These are phyloP conservation scores for Alliaria petiolata DNA, from an alignment of 345 rosid species.

Conservation along the genomic window DNA sequence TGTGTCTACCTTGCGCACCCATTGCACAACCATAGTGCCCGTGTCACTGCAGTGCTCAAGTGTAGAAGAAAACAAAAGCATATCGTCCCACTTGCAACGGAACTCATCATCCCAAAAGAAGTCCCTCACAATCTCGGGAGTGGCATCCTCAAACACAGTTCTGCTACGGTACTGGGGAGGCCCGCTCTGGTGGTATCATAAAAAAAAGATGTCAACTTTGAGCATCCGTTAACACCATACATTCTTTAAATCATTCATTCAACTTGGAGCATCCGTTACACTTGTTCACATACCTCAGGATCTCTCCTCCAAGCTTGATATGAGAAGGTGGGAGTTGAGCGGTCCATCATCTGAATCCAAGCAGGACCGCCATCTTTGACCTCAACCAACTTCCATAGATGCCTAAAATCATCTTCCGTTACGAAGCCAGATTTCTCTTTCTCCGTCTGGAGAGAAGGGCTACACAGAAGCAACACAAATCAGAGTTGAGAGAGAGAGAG, in stretches of 20 bases:
- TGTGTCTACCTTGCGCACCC: conserved; percentile 80
- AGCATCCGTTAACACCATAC: too few species aligned
- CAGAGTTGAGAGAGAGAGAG: not conserved
- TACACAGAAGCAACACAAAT: not conserved
- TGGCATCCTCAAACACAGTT: conserved; percentile 82
- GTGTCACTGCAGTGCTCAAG: conserved; percentile 67
- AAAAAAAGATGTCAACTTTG: too few species aligned
- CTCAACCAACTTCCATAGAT: conserved; percentile 69
- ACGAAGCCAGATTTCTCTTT: conserved; percentile 43
- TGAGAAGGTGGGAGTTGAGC: conserved; percentile 59
- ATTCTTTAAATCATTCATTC: too few species aligned
- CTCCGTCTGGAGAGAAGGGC: conserved; percentile 30
- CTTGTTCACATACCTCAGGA: conserved; percentile 44
- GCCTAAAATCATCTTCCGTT: conserved; percentile 58
- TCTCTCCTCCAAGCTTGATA: conserved; percentile 97
- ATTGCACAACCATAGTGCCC: conserved; percentile 80
- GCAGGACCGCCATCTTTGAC: conserved; percentile 88
- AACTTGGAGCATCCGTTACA: too few species aligned
- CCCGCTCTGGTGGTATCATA: conserved; percentile 48
- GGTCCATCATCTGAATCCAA: conserved; percentile 98
- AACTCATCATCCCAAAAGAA: conserved; percentile 98
- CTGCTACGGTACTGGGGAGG: conserved; percentile 91
- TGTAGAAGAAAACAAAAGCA: conserved; percentile 59
- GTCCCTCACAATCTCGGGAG: conserved; percentile 86
- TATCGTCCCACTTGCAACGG: conserved; percentile 82